These are phyloP conservation scores for Boletus huronensis DNA, from an alignment of 768 basidiomycete species.

Conservation along the genomic window DNA sequence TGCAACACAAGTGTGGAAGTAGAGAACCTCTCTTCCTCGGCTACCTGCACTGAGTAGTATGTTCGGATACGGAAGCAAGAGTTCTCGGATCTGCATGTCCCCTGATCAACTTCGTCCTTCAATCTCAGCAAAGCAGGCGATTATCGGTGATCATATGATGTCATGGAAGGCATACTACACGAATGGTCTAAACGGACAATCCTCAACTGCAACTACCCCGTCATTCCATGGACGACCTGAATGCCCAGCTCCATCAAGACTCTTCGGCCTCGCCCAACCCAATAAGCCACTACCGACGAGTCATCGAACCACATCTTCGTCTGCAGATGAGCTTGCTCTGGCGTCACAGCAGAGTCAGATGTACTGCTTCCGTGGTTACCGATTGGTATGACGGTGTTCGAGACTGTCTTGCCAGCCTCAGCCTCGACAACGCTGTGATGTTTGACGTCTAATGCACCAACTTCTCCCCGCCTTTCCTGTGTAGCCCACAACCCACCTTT, in stretches of 20 bases:
- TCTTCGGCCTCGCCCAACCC: constrained; percentile 50
- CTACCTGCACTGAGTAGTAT: too few species aligned
- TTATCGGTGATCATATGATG: too few species aligned
- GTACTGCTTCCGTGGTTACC: constrained; percentile 18
- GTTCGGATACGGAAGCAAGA: too few species aligned
- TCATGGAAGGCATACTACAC: too few species aligned
- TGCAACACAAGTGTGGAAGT: too few species aligned
- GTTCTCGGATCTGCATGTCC: neutral
- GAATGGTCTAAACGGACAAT: too few species aligned
- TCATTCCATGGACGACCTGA: constrained; percentile 42
- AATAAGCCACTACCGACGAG: constrained; percentile 37
- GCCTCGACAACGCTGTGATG: neutral
- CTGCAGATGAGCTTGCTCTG: constrained; percentile 5
- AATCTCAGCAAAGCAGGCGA: neutral
- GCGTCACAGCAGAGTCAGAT: constrained; percentile 1
- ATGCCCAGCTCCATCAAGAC: constrained; percentile 51
- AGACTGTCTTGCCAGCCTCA: neutral
- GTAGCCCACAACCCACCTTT: constrained; percentile 44
- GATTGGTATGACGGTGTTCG: neutral
- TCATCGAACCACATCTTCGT: constrained; percentile 54
- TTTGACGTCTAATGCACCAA: neutral
- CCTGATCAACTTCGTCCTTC: neutral
- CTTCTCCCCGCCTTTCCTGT: constrained; percentile 2
- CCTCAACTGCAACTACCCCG: constrained; percentile 6
- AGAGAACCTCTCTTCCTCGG: too few species aligned